Base-by-base conservation (phyloP, 768 basidiomycete species). In the Daedaleopsis nitida region DNA sequence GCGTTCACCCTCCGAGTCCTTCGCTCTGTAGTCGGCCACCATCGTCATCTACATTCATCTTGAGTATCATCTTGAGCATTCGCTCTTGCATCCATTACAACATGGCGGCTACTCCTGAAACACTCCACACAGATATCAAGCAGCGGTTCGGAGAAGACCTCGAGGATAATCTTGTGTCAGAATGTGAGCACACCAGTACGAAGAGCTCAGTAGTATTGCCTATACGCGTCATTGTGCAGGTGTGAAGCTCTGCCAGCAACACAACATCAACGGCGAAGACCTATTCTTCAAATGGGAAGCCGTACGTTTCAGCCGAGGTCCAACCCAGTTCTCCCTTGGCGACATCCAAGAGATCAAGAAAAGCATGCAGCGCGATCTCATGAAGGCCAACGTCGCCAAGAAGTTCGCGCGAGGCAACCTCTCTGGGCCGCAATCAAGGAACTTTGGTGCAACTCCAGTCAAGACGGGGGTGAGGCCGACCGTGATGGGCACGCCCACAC, bases 271-370 rank as follows among this genome's bases (percentile, higher is more conserved):
- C 34, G 78, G 86, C 21, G 78, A 84, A 23, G 70, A 76, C 51
- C 77, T 92, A 19, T 79, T 78, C 43, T 92, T 78, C 73, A 92
- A 91, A 70, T 86, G 87, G 80, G 87, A 92, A 69, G 88, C 88
- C 57, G 75, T 70, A 35, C 66, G 64, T 14, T 77, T 70, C 52
- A 72, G 65, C 19, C 68, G 52, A 48, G 70, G 42, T 32, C 66
- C 68, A 3, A 17, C 45, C 17, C 55, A 53, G 44, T 85, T 89
- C 57, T 81, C 83, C 3, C 72, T 80, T 51, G 67, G 68, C 55
- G 76, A 80, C 16, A 76, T 87, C 27, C 80, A 80, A 48, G 78
- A 78, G 13, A 74, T 70, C 42, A 63, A 64, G 62, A 68, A 71
- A 3, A 58, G 75, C 58, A 75, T 88, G 13, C 81, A 83, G 64